phyloP scores from a whole-genome alignment of 768 basidiomycete genomes.

The Auriscalpium vulgare region DNA sequence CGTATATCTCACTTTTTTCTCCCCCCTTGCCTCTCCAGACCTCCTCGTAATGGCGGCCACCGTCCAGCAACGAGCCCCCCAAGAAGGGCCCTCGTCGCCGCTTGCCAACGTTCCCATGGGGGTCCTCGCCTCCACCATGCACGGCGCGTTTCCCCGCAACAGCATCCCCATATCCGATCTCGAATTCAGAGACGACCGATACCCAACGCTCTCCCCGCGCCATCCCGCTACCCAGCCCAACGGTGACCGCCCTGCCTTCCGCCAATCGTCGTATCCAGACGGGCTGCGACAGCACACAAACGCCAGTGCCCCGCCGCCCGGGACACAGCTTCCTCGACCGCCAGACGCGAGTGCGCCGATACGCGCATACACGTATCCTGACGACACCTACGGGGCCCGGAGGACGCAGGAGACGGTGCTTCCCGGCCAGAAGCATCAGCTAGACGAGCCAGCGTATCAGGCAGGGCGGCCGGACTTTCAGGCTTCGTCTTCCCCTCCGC shows the following conservation, averaged over 20 bases:
- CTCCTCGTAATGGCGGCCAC: constrained; percentile 19
- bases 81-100: constrained; percentile 10
- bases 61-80: constrained; percentile 15
- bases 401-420: background rate
- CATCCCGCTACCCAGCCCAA: constrained; percentile 5
- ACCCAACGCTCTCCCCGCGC: constrained; percentile 29
- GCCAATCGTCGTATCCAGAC: constrained; percentile 6
- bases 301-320: background rate
- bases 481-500: too few species aligned
- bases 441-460: too few species aligned
- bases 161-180: constrained; percentile 48
- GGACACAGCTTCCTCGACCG: background rate
- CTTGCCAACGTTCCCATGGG: constrained; percentile 14
- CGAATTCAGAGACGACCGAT: constrained; percentile 58
- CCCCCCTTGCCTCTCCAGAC: background rate
- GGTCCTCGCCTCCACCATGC: constrained; percentile 26
- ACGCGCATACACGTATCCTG: background rate
- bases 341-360: background rate
- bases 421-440: too few species aligned
- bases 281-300: constrained; percentile 4
- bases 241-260: background rate
- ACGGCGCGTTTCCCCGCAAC: constrained; percentile 37
- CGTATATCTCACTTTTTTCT: background rate
- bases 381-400: background rate
- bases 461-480: too few species aligned